Base-by-base conservation (phyloP, 2,329 filamentous ascomycete genomes). In the Cadophora luteo-olivacea region DNA sequence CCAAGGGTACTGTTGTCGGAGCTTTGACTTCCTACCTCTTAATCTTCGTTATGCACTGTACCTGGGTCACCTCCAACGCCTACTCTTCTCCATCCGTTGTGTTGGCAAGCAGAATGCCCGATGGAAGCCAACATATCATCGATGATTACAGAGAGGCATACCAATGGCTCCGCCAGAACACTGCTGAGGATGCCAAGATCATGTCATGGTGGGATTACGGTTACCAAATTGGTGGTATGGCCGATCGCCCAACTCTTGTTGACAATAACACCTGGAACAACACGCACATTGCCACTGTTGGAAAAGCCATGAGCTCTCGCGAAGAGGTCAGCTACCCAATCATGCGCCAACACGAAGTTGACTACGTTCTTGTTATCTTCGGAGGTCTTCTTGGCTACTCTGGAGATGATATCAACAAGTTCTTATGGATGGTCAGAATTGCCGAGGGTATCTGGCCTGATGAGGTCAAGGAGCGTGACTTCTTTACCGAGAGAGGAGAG, bases 191-290 rank as follows among this genome's bases (percentile, higher is more conserved):
- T 76, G 94, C 97, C 78, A 99, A 98, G 87, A 92, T 99, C 79
- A 98, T 98, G 95, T 96, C 94, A 1, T 99, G 96, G 96, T 99
- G 96, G 96, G 96, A 99, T 80, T 99, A 99, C 78, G 96, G 96
- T 73, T 99, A 99, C 84, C 96, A 99, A 83, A 99, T 99, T 81
- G 96, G 96, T 83, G 96, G 96, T 74, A 99, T 99, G 96, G 96
- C 96, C 61, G 96, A 99, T 80, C 89, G 96, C 65, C 96, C 96
- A 41, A 99, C 96, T 0, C 86, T 99, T 41, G 96, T 99, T 41
- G 96, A 99, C 85, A 99, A 99, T 86, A 99, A 99, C 84, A 99
- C 96, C 1, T 99, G 96, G 96, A 99, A 99, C 86, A 99, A 99
- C 84, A 99, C 96, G 8, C 96, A 99, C 80, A 99, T 99, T 82